phyloP scores from a whole-genome alignment of 495 filamentous ascomycete species.

The Talaromyces borbonicus region DNA sequence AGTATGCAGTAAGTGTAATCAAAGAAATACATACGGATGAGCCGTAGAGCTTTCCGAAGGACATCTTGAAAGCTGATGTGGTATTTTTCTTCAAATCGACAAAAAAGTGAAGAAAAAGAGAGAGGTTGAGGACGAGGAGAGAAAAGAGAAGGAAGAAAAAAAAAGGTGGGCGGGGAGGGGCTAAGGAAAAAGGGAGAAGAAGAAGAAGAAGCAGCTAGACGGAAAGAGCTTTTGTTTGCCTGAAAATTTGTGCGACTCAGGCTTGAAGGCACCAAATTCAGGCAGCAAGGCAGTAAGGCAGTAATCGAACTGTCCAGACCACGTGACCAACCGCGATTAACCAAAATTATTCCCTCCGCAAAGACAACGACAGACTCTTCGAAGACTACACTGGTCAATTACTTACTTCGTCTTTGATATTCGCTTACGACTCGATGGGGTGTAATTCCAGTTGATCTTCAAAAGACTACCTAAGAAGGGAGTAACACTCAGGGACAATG shows the following conservation, averaged over 20 bases:
- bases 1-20: too few relatives aligned
- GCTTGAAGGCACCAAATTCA: conserved; percentile 7
- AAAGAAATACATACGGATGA: conserved; percentile 52
- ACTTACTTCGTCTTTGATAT: too few relatives aligned
- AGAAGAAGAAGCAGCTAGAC: conserved; percentile 12
- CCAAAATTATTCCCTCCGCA: conserved; percentile 6
- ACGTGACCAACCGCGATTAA: conserved; percentile 7
- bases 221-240: conserved; percentile 8
- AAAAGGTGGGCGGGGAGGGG: conserved; percentile 11
- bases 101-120: conserved; percentile 13
- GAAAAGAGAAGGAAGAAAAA: conserved; percentile 24
- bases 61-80: conserved; percentile 48
- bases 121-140: conserved; percentile 21
- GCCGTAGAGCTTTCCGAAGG: conserved; percentile 95
- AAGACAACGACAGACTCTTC: not conserved
- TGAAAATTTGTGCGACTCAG: conserved; percentile 29
- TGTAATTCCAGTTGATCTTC: conserved; percentile 1
- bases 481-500: conserved; percentile 19
- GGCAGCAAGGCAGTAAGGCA: not conserved
- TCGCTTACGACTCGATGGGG: not conserved
- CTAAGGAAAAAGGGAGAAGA: conserved; percentile 7
- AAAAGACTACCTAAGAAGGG: not conserved
- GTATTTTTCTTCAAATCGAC: not conserved
- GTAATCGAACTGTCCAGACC: not conserved
- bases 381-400: too few relatives aligned